These are phyloP conservation scores for Elsinoe necatrix DNA, from an alignment of 2,329 filamentous ascomycete species.

Conservation along the genomic window DNA sequence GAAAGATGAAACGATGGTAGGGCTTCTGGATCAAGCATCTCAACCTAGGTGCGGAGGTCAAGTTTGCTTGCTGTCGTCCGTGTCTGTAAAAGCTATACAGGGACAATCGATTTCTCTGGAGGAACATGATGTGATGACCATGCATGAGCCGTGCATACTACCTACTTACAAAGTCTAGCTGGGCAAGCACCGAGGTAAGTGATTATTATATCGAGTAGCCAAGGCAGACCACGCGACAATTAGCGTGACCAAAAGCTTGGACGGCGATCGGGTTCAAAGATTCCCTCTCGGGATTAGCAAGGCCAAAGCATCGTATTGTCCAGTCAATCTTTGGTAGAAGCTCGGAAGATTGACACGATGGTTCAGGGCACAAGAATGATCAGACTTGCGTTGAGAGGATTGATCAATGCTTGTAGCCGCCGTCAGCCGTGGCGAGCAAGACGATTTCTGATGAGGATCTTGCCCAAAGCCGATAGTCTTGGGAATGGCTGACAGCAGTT, in stretches of 20 bases:
- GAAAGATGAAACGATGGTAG: slow-evolving; percentile 12
- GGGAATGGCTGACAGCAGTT: background rate
- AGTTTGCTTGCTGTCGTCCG: background rate
- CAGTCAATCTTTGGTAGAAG: background rate
- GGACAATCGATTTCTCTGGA: background rate
- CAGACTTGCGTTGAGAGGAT: background rate
- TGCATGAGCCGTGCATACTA: background rate
- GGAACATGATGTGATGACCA: background rate
- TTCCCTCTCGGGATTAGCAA: background rate
- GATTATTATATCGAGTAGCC: background rate
- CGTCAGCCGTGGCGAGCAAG: background rate
- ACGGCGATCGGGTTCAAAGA: background rate
- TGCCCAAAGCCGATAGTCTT: background rate
- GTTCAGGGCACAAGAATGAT: background rate
- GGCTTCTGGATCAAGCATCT: slow-evolving; percentile 1
- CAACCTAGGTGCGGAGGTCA: background rate
- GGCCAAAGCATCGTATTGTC: too few species aligned
- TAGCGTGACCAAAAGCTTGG: slow-evolving; percentile 4
- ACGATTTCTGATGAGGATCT: slow-evolving; percentile 6
- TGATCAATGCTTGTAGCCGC: background rate
- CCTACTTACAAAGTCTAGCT: background rate
- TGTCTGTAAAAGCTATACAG: background rate
- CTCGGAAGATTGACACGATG: background rate
- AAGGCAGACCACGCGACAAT: background rate
- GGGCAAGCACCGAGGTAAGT: background rate